Percentiles rank a stretch among this genome's conserved stretches.
Evolutionary conservation across 2,329 filamentous ascomycete genomes (phyloP).

Genomic region (Orbilia ellipsospora): DNA sequence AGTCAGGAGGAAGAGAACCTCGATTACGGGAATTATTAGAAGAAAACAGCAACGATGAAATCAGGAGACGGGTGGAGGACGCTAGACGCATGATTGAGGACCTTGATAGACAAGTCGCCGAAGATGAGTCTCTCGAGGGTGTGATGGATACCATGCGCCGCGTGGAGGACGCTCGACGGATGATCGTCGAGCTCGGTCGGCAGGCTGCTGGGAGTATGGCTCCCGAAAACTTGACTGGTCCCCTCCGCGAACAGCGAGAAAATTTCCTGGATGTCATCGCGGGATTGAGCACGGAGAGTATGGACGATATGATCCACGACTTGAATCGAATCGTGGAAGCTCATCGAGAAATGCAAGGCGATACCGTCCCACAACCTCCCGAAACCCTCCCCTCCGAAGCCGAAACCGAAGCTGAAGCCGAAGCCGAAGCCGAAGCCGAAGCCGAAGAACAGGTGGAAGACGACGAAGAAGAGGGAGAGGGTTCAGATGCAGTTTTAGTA

Average conservation of each 20-base stretch:
- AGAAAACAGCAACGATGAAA: constrained; percentile 6
- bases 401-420: constrained; percentile 36
- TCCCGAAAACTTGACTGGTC: not conserved
- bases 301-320: constrained; percentile 45
- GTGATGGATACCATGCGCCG: constrained; percentile 35
- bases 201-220: constrained; percentile 22
- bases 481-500: not conserved
- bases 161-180: constrained; percentile 31
- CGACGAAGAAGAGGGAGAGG: constrained; percentile 42
- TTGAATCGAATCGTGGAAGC: constrained; percentile 43
- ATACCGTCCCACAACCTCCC: not conserved
- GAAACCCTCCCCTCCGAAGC: not conserved
- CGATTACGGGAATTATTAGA: constrained; percentile 25
- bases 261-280: constrained; percentile 29
- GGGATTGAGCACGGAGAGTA: constrained; percentile 26
- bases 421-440: constrained; percentile 1
- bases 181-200: constrained; percentile 36
- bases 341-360: constrained; percentile 23
- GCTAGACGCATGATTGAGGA: constrained; percentile 14
- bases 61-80: constrained; percentile 9
- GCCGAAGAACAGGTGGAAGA: constrained; percentile 22
- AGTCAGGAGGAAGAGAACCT: constrained; percentile 23
- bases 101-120: constrained; percentile 12
- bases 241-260: constrained; percentile 21
- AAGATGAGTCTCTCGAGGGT: constrained; percentile 21